A percentile compares a stretch with the other conserved stretches of the same genome.
Evolutionary conservation across 352 stramenopile species (phyloP).

Genomic region (Thraustochytrium sp.): DNA sequence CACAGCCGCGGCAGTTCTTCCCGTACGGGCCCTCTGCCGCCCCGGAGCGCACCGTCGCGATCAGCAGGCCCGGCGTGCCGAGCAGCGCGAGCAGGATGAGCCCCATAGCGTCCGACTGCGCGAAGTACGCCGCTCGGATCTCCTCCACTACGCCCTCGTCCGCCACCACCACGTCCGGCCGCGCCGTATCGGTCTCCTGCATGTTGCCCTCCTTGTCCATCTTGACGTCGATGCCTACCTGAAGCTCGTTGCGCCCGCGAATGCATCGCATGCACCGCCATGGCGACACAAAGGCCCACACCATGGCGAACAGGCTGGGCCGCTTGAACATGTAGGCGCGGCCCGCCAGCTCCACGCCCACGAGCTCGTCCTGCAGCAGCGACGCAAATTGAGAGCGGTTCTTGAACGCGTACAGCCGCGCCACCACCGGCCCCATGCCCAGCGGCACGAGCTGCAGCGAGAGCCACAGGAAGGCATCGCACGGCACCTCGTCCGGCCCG

Average conservation of each 20-base stretch:
- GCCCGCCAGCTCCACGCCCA: background rate
- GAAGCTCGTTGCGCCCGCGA: background rate
- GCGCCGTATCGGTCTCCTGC: background rate
- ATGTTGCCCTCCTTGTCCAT: background rate
- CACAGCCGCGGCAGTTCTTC: slow-evolving; percentile 29
- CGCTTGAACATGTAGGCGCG: background rate
- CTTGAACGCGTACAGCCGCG: background rate
- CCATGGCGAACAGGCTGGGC: background rate
- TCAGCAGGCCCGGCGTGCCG: background rate
- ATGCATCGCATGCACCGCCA: background rate
- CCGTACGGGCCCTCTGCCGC: background rate
- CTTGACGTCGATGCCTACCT: background rate
- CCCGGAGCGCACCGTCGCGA: background rate
- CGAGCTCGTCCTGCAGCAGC: slow-evolving; percentile 11
- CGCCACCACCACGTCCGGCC: background rate
- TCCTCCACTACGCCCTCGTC: background rate
- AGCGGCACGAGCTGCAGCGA: background rate
- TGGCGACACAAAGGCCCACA: background rate
- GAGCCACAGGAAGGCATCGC: slow-evolving; percentile 21
- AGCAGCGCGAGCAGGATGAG: background rate
- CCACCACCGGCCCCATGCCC: background rate
- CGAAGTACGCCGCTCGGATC: slow-evolving; percentile 11
- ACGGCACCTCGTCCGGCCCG: background rate
- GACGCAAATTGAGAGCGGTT: background rate
- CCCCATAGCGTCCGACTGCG: background rate